Evolutionary conservation across 148 eudicot species (phyloP), one percentile per base, ranked within the genome.

Genomic region (Fagopyrum esculentum): DNA sequence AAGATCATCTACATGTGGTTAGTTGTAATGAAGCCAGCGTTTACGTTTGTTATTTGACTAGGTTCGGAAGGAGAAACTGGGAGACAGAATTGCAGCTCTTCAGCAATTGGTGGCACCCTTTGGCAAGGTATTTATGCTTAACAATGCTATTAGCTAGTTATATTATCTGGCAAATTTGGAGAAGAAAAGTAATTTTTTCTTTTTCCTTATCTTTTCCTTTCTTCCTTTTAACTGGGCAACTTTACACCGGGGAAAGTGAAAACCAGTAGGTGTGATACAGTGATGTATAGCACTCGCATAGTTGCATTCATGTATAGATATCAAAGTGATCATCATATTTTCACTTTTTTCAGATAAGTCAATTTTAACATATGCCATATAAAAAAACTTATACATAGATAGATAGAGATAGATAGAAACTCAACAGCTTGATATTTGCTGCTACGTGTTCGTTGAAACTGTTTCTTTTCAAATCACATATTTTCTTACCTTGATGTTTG

Each of bases 81-180:
- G 97, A 72, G 98, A 93, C 80, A 84, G 98, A 86, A 83, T 93
- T 71, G 93, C 98, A 75, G 96, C 98, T 73, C 95, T 90, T 77
- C 98, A 93, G 73, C 98, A 93, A 78, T 54, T 93, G 52, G 98
- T 93, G 79, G 89, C 98, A 80, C 98, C 98, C 79, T 93, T 93
- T 72, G 98, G 98, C 85, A 93, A 93, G 98, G 98, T 93, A 89
- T 15, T 52, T 13, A 11, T 19, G 19, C 60, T 13, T 47, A 68
- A 44, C 71, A 66, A 44, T 30, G 47, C 1, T 5, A 30, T 35
- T 68, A 11, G 46, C 17, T 43, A 40, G 17, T 17, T n/a, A 29
- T 9, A 10, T 64, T 70, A 17, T 70, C 9, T 63, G 69, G 45
- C 35, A 63, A 63, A n/a, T 63, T 59, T 63, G 45, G 15, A 63